A percentile compares a stretch with the other conserved stretches of the same genome.
phyloP scores from a whole-genome alignment of 148 eudicot genomes.

The Pharnaceum exiguum region DNA sequence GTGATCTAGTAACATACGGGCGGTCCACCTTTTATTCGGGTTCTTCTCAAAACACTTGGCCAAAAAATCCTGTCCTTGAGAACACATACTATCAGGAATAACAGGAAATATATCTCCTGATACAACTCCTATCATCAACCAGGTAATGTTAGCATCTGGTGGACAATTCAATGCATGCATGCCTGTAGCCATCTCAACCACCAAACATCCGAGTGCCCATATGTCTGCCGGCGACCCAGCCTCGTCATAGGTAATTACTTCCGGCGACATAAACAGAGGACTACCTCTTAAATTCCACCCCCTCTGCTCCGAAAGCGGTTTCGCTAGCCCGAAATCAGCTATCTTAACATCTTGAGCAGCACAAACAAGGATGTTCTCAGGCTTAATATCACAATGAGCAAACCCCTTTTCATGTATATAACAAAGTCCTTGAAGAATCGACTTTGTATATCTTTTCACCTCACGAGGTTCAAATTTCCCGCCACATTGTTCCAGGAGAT shows the following conservation, averaged over 20 bases:
- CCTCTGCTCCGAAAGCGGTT: neutral
- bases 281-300: slow-evolving; percentile 42
- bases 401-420: slow-evolving; percentile 13
- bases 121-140: slow-evolving; percentile 37
- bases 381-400: slow-evolving; percentile 22
- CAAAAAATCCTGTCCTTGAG: slow-evolving; percentile 41
- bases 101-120: slow-evolving; percentile 32
- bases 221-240: slow-evolving; percentile 44
- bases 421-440: slow-evolving; percentile 9
- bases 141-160: slow-evolving; percentile 13
- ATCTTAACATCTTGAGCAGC: slow-evolving; percentile 5
- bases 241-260: slow-evolving; percentile 32
- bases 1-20: slow-evolving; percentile 47
- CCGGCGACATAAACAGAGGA: slow-evolving; percentile 74
- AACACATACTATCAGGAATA: slow-evolving; percentile 32
- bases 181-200: slow-evolving; percentile 52
- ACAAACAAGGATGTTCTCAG: slow-evolving; percentile 8
- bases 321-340: slow-evolving; percentile 23
- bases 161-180: slow-evolving; percentile 38
- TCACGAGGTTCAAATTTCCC: neutral
- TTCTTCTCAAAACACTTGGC: slow-evolving; percentile 32
- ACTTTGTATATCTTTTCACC: neutral
- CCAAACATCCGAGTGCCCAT: slow-evolving; percentile 64
- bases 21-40: slow-evolving; percentile 45
- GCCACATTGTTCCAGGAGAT: neutral